A percentile compares a stretch with the other conserved stretches of the same genome.
Conservation (phyloP, 1,139 yeast genomes). For the Yamadazyma mexicana region DNA sequence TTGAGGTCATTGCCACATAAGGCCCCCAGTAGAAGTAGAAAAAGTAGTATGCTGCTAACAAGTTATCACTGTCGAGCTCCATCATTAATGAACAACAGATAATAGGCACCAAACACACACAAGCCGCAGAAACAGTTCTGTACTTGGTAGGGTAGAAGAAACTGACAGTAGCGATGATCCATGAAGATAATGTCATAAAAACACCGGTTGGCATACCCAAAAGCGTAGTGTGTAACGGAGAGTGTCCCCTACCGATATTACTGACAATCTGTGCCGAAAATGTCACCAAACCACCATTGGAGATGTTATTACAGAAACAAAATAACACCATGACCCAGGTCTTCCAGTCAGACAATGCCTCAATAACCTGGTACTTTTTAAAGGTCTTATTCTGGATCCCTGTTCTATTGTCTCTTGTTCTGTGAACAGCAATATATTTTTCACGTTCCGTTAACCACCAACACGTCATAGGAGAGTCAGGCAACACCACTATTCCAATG, state of each 20-base stretch:
- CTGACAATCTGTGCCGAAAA: slow-evolving; percentile 46
- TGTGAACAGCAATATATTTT: slow-evolving; percentile 16
- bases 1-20: slow-evolving; percentile 23
- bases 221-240: slow-evolving; percentile 43
- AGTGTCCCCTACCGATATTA: slow-evolving; percentile 21
- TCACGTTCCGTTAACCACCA: slow-evolving; percentile 26
- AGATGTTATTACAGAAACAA: slow-evolving; percentile 41
- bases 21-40: slow-evolving; percentile 23
- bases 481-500: slow-evolving; percentile 13
- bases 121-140: slow-evolving; percentile 16
- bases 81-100: slow-evolving; percentile 36
- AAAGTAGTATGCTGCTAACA: slow-evolving; percentile 27
- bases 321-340: slow-evolving; percentile 45
- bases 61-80: slow-evolving; percentile 18
- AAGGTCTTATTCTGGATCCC: slow-evolving; percentile 46
- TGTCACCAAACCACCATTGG: slow-evolving; percentile 41
- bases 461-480: slow-evolving; percentile 18
- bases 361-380: slow-evolving; percentile 42
- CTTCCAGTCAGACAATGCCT: slow-evolving; percentile 46
- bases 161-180: slow-evolving; percentile 15
- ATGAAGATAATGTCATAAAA: slow-evolving; percentile 18
- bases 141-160: slow-evolving; percentile 17
- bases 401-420: slow-evolving; percentile 23
- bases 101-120: slow-evolving; percentile 36
- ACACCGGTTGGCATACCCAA: slow-evolving; percentile 55